Percentiles rank a stretch among this genome's conserved stretches.
Evolutionary conservation across 257 asterid genomes (phyloP).

Genomic region (Leonotis leonurus): DNA sequence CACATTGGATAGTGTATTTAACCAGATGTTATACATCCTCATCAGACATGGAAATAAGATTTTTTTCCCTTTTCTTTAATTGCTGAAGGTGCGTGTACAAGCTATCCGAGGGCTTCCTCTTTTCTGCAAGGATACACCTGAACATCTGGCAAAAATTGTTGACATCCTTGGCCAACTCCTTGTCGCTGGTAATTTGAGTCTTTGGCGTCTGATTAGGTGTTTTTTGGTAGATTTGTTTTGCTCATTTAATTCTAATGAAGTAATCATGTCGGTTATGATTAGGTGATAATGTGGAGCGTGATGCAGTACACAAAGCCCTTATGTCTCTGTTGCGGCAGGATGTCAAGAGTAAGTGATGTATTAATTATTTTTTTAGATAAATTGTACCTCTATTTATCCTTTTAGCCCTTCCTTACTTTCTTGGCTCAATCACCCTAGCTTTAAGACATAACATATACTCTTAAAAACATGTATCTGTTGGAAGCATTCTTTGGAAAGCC

Average conservation of each 20-base stretch:
- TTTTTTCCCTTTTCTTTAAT: conserved; percentile 13
- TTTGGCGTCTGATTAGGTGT: too few relatives aligned
- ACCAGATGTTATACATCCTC: neutral
- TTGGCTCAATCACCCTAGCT: neutral
- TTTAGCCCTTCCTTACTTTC: neutral
- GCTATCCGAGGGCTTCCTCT: conserved; percentile 94
- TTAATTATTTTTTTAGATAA: too few relatives aligned
- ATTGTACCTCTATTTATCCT: too few relatives aligned
- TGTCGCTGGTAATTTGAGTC: conserved; percentile 48
- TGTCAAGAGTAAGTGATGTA: conserved; percentile 63
- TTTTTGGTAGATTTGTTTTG: conserved; percentile 3
- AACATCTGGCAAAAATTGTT: conserved; percentile 62
- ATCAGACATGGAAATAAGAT: conserved; percentile 1
- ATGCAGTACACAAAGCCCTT: conserved; percentile 88
- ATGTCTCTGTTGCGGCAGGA: conserved; percentile 83
- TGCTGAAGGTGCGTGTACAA: conserved; percentile 79
- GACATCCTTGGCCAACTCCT: conserved; percentile 83
- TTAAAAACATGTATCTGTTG: neutral
- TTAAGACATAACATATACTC: neutral
- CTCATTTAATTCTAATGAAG: neutral
- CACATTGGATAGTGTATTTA: neutral
- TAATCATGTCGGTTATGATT: conserved; percentile 11
- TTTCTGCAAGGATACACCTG: conserved; percentile 92
- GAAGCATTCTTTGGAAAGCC: neutral
- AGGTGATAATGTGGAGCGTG: conserved; percentile 97